Evolutionary conservation across 345 rosid species (phyloP).

Genomic region (Mallotus nudiflorus): DNA sequence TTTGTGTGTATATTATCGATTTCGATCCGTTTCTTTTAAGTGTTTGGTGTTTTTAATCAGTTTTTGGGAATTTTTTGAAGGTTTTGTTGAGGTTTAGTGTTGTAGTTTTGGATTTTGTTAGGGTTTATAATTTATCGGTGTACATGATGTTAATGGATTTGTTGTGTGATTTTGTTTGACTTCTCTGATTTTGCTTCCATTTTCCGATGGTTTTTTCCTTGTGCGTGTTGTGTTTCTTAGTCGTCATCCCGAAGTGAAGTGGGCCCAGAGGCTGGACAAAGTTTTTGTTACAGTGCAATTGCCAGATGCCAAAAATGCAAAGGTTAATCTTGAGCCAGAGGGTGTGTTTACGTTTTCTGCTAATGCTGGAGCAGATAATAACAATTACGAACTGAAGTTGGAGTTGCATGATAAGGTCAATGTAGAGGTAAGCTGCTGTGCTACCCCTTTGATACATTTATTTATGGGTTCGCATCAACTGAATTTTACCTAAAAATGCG

Average conservation of each 20-base stretch:
- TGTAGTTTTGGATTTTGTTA: background rate
- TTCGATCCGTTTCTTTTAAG: background rate
- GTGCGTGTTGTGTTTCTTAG: slow-evolving; percentile 30
- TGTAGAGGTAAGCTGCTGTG: slow-evolving; percentile 36
- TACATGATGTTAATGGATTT: too few species aligned
- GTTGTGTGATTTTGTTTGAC: background rate
- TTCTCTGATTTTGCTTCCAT: background rate
- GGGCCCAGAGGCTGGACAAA: slow-evolving; percentile 60
- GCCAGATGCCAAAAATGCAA: slow-evolving; percentile 57
- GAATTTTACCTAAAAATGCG: too few species aligned
- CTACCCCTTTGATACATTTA: background rate
- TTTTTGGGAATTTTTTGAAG: background rate
- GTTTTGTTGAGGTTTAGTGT: background rate
- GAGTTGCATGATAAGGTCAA: slow-evolving; percentile 50
- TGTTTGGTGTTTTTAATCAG: background rate
- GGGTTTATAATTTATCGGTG: too few species aligned
- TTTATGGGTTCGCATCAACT: too few species aligned
- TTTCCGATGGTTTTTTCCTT: background rate
- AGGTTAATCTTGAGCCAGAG: slow-evolving; percentile 57
- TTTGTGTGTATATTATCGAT: background rate
- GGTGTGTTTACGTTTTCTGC: slow-evolving; percentile 59
- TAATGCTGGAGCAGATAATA: slow-evolving; percentile 43
- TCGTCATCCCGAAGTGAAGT: slow-evolving; percentile 56
- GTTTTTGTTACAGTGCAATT: slow-evolving; percentile 51
- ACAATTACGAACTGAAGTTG: slow-evolving; percentile 46